Evolutionary conservation across 305 asterid genomes (phyloP).

Genomic region (Withania somnifera): DNA sequence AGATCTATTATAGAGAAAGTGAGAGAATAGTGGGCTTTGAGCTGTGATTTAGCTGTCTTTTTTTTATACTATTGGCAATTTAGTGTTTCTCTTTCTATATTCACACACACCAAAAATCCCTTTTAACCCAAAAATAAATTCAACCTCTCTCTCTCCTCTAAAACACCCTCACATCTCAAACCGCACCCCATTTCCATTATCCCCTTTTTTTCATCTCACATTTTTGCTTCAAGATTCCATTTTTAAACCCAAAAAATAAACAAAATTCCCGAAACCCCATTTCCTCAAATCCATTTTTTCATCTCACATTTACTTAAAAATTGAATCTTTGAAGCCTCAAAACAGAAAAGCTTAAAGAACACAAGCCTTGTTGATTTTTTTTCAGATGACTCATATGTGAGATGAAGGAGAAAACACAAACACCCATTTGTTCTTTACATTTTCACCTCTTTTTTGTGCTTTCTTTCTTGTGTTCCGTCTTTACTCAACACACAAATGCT

Average conservation of each 20-base stretch:
- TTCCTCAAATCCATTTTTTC: neutral
- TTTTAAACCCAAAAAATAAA: neutral
- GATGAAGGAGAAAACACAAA: slow-evolving; percentile 35
- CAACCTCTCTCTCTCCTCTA: slow-evolving; percentile 1
- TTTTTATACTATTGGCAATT: neutral
- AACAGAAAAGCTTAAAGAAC: no score
- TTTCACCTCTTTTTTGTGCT: slow-evolving; percentile 9
- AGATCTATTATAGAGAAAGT: neutral
- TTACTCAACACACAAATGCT: slow-evolving; percentile 1
- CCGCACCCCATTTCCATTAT: slow-evolving; percentile 4
- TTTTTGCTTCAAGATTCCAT: neutral
- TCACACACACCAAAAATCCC: slow-evolving; percentile 23
- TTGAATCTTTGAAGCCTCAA: neutral
- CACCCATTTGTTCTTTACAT: slow-evolving; percentile 10
- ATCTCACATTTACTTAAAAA: neutral
- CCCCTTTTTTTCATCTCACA: neutral
- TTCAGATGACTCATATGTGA: slow-evolving; percentile 49
- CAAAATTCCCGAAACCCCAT: neutral
- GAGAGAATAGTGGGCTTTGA: slow-evolving; percentile 24
- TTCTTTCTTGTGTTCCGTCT: slow-evolving; percentile 9
- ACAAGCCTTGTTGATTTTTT: slow-evolving; percentile 3
- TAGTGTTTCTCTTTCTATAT: slow-evolving; percentile 14
- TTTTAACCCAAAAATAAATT: neutral
- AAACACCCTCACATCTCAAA: slow-evolving; percentile 16
- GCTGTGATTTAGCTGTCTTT: slow-evolving; percentile 81